Conservation (phyloP, 2,329 filamentous ascomycete genomes). For the Aspergillus sp. region DNA sequence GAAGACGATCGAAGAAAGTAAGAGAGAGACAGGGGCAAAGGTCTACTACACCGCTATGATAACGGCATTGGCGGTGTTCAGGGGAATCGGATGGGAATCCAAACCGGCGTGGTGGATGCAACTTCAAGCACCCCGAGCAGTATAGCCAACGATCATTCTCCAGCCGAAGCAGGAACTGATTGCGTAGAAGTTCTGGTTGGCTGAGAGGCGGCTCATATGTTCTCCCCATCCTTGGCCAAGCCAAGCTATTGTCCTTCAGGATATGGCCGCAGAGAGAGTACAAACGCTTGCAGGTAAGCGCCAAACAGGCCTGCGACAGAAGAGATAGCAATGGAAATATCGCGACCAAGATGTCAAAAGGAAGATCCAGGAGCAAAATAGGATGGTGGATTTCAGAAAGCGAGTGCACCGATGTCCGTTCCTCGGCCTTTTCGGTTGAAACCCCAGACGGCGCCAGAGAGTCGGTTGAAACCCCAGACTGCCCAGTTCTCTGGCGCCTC, state of each 20-base stretch:
- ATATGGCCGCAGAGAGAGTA: neutral
- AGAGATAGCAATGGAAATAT: neutral
- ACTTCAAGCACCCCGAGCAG: neutral
- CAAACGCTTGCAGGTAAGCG: neutral
- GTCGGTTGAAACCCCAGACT: neutral
- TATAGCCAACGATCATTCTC: neutral
- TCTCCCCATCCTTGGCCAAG: neutral
- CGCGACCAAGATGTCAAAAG: neutral
- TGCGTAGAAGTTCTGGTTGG: neutral
- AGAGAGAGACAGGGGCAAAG: constrained; percentile 1
- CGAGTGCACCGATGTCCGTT: neutral
- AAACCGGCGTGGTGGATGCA: neutral
- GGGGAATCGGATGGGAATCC: neutral
- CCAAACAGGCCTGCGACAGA: neutral
- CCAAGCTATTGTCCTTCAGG: neutral
- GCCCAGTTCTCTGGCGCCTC: neutral
- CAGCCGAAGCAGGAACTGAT: neutral
- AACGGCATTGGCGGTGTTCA: neutral
- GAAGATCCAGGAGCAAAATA: neutral
- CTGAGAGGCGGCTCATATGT: neutral
- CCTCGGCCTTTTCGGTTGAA: neutral
- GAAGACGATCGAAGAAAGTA: neutral
- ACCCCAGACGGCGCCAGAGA: neutral
- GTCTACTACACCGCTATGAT: neutral
- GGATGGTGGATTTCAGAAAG: neutral